Percentiles rank a stretch among this genome's conserved stretches.
These are phyloP conservation scores for Kluyveromyces sp. DNA, from an alignment of 1,139 yeast genomes.

Conservation along the genomic window DNA sequence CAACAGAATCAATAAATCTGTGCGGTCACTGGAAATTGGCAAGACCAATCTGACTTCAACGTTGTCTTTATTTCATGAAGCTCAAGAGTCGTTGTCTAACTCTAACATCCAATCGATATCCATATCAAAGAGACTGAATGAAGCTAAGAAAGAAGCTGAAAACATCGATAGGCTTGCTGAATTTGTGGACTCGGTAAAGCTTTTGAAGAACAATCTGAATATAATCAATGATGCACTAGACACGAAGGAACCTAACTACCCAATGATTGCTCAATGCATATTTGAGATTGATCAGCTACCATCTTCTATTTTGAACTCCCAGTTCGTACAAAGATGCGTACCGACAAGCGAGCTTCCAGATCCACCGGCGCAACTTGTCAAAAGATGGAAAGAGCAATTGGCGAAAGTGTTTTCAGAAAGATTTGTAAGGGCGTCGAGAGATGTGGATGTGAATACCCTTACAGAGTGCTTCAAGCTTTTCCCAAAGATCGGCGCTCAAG, in stretches of 20 bases:
- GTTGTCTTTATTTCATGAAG: slow-evolving; percentile 32
- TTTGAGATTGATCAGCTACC: slow-evolving; percentile 68
- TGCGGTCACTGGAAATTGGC: slow-evolving; percentile 34
- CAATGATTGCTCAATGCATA: slow-evolving; percentile 63
- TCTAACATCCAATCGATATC: slow-evolving; percentile 62
- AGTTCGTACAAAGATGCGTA: slow-evolving; percentile 74
- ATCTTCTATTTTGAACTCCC: slow-evolving; percentile 46
- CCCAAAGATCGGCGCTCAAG: slow-evolving; percentile 73
- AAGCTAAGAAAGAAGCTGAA: slow-evolving; percentile 63
- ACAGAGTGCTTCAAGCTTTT: slow-evolving; percentile 67
- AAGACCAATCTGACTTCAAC: slow-evolving; percentile 42
- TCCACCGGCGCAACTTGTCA: slow-evolving; percentile 52
- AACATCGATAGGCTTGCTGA: slow-evolving; percentile 58
- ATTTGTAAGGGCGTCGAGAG: slow-evolving; percentile 62
- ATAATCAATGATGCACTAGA: slow-evolving; percentile 24
- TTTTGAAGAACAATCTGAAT: slow-evolving; percentile 35
- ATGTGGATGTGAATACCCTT: slow-evolving; percentile 57
- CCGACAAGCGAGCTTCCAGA: slow-evolving; percentile 91
- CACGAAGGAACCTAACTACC: slow-evolving; percentile 40
- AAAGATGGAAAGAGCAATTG: slow-evolving; percentile 52
- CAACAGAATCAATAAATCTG: slow-evolving; percentile 25
- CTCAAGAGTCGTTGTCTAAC: slow-evolving; percentile 32
- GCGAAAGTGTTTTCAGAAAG: slow-evolving; percentile 51
- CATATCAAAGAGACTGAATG: slow-evolving; percentile 61
- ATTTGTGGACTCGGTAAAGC: slow-evolving; percentile 60